phyloP scores from a whole-genome alignment of 805 yeast genomes.

The Blastobotrys muscicola region DNA sequence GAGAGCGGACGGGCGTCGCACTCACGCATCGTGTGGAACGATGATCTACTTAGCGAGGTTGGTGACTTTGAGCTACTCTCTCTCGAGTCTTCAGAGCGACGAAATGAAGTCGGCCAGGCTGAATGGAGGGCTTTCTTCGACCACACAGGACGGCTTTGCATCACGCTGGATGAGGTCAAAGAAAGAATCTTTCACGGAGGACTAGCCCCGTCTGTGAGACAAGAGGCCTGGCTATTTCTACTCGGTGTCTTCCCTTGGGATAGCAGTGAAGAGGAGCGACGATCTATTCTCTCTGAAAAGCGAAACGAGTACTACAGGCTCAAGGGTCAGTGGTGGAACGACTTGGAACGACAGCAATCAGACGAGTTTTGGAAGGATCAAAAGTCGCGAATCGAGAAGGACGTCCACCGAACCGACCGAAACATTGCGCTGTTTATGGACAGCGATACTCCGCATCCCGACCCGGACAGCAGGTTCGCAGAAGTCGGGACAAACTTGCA shows the following conservation, averaged over 20 bases:
- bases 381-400: conserved; percentile 82
- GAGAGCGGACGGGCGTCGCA: conserved; percentile 58
- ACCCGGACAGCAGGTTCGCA: conserved; percentile 43
- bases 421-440: conserved; percentile 54
- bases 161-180: conserved; percentile 73
- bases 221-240: conserved; percentile 78
- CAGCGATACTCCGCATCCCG: conserved; percentile 34
- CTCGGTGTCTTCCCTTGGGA: conserved; percentile 87
- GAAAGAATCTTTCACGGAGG: conserved; percentile 90
- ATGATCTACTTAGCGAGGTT: conserved; percentile 22
- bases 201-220: conserved; percentile 46
- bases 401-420: conserved; percentile 85
- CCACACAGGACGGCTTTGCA: conserved; percentile 55
- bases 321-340: conserved; percentile 64
- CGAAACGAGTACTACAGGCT: conserved; percentile 48
- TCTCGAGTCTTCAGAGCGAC: conserved; percentile 49
- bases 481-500: conserved; percentile 70
- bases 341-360: conserved; percentile 44
- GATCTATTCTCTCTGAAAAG: conserved; percentile 45
- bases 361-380: conserved; percentile 85
- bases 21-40: conserved; percentile 30
- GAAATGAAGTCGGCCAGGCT: conserved; percentile 51
- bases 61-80: conserved; percentile 36
- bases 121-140: conserved; percentile 90
- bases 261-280: conserved; percentile 59